Percentiles rank a stretch among this genome's conserved stretches.
Conservation (phyloP, 2,329 filamentous ascomycete genomes). For the Cladosporium sp. region DNA sequence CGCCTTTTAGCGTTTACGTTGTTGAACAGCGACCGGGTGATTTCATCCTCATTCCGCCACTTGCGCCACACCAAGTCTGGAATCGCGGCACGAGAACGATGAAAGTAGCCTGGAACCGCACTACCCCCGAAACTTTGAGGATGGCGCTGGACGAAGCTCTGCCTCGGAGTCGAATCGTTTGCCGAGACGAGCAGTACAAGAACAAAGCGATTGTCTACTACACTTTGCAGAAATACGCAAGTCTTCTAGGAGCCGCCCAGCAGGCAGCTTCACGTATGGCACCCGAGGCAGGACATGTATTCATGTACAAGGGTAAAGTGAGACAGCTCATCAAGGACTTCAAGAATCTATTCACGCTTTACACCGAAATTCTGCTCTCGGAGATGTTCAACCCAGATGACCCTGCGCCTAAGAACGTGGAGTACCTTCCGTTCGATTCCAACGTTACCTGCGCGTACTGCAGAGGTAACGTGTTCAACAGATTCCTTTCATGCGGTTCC, state of each 20-base stretch:
- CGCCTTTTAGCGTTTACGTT: constrained; percentile 88
- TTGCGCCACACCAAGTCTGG: constrained; percentile 97
- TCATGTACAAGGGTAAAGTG: constrained; percentile 52
- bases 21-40: constrained; percentile 90
- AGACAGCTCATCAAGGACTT: constrained; percentile 81
- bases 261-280: constrained; percentile 46
- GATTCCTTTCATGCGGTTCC: constrained; percentile 86
- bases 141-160: constrained; percentile 84
- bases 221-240: constrained; percentile 75
- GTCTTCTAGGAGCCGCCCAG: constrained; percentile 58
- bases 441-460: constrained; percentile 96
- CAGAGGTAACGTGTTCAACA: constrained; percentile 93
- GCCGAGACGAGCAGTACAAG: constrained; percentile 97
- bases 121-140: constrained; percentile 85
- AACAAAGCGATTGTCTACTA: constrained; percentile 96
- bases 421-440: constrained; percentile 80
- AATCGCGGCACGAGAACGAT: constrained; percentile 93
- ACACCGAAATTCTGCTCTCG: constrained; percentile 74
- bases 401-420: constrained; percentile 63
- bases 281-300: constrained; percentile 30
- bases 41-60: constrained; percentile 87
- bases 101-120: constrained; percentile 98
- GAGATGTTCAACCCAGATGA: constrained; percentile 73
- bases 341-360: constrained; percentile 74
- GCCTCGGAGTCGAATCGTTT: constrained; percentile 85